A percentile compares a stretch with the other conserved stretches of the same genome.
Conservation (phyloP, 2,329 filamentous ascomycete species). For the Xylaria sp. region DNA sequence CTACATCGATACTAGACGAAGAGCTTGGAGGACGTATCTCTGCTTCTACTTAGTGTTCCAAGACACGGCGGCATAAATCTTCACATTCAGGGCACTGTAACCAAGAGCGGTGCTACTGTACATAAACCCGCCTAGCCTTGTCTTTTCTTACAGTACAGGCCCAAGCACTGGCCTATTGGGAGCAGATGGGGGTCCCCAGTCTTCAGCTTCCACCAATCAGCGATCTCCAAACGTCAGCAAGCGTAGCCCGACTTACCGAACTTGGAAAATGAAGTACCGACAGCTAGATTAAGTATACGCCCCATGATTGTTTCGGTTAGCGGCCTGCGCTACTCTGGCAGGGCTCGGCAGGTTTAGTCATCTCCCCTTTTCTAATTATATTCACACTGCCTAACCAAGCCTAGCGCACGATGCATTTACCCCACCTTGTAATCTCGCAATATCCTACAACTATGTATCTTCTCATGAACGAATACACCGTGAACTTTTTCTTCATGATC, state of each 20-base stretch:
- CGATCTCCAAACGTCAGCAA: constrained; percentile 3
- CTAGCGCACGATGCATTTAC: too few species aligned
- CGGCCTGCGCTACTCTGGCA: too few species aligned
- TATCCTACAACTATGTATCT: too few species aligned
- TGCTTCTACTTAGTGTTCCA: too few species aligned
- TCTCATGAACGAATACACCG: too few species aligned
- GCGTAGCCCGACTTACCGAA: constrained; percentile 1
- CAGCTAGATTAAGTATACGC: neutral
- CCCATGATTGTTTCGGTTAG: neutral
- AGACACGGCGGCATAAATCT: too few species aligned
- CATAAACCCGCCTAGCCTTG: neutral
- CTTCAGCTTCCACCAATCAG: constrained; percentile 9
- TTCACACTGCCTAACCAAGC: too few species aligned
- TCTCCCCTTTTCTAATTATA: neutral
- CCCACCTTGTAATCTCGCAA: too few species aligned
- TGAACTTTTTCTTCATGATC: neutral
- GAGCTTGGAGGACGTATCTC: too few species aligned
- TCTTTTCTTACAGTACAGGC: neutral
- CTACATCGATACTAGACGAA: too few species aligned
- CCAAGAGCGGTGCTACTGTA: neutral
- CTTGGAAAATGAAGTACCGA: constrained; percentile 17
- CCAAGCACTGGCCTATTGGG: neutral
- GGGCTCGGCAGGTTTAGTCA: neutral
- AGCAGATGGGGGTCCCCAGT: neutral
- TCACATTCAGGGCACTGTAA: too few species aligned